These are phyloP conservation scores for Moelleriella libera DNA, from an alignment of 2,329 filamentous ascomycete species.

Conservation along the genomic window DNA sequence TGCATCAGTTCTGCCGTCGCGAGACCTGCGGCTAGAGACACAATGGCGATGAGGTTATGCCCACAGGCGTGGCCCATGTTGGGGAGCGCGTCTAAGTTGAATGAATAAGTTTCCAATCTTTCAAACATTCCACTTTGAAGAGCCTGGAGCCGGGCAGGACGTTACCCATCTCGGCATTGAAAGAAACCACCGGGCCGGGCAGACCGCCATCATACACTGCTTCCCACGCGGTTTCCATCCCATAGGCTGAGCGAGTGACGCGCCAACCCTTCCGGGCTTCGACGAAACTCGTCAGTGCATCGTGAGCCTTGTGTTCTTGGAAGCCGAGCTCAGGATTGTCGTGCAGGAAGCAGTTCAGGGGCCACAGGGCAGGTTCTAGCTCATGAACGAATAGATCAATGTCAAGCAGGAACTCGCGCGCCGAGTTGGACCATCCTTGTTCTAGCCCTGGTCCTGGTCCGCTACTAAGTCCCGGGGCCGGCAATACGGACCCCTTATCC, in stretches of 20 bases:
- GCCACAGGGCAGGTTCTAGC: constrained; percentile 12
- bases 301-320: constrained; percentile 26
- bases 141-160: background rate
- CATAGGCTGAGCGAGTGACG: constrained; percentile 24
- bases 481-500: too few relatives aligned
- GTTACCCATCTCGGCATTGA: constrained; percentile 22
- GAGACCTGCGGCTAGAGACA: constrained; percentile 29
- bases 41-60: constrained; percentile 29
- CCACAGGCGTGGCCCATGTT: constrained; percentile 36
- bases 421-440: background rate
- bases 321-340: constrained; percentile 27
- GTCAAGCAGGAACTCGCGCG: constrained; percentile 22
- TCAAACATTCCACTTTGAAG: background rate
- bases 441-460: background rate
- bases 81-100: constrained; percentile 23
- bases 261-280: constrained; percentile 18
- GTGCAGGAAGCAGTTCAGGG: constrained; percentile 25
- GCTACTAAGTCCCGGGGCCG: too few relatives aligned
- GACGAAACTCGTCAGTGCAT: constrained; percentile 22
- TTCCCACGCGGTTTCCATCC: constrained; percentile 28
- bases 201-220: constrained; percentile 22
- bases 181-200: constrained; percentile 22
- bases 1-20: constrained; percentile 30
- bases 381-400: constrained; percentile 11
- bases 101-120: background rate